Percentiles rank a stretch among this genome's conserved stretches.
Conservation (phyloP, 1,284 basidiomycete species). For the Sporisorium graminicola region DNA sequence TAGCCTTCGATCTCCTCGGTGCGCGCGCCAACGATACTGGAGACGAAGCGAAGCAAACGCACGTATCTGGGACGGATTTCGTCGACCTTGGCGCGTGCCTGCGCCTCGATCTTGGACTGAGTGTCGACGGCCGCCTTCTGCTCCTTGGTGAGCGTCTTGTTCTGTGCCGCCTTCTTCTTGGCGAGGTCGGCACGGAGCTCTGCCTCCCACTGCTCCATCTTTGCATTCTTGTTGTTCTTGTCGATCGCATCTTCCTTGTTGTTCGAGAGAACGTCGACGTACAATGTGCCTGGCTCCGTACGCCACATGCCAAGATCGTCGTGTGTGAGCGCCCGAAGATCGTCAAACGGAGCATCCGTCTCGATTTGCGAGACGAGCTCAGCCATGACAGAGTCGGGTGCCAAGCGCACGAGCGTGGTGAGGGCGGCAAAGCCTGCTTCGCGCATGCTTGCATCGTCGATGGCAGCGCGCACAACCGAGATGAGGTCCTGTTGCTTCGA, state of each 20-base stretch:
- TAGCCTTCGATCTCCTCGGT: conserved; percentile 53
- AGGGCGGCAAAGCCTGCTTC: conserved; percentile 59
- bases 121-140: conserved; percentile 63
- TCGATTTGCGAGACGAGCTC: conserved; percentile 55
- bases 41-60: conserved; percentile 52
- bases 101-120: conserved; percentile 60
- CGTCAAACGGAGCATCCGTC: conserved; percentile 43
- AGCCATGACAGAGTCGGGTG: conserved; percentile 57
- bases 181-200: conserved; percentile 67
- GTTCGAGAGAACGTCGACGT: conserved; percentile 59
- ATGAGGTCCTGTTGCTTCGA: conserved; percentile 51
- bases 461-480: conserved; percentile 37
- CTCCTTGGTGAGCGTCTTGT: conserved; percentile 62
- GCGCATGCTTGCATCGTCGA: conserved; percentile 38
- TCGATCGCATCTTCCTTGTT: conserved; percentile 43
- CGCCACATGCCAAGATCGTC: conserved; percentile 66
- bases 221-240: conserved; percentile 59
- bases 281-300: conserved; percentile 58
- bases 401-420: conserved; percentile 59
- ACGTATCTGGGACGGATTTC: conserved; percentile 40
- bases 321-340: conserved; percentile 46
- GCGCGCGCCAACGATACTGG: conserved; percentile 49
- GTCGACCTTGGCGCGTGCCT: conserved; percentile 55
- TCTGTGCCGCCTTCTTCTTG: conserved; percentile 65
- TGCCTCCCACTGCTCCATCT: conserved; percentile 67